These are phyloP conservation scores for Sporothrix humicola DNA, from an alignment of 2,329 filamentous ascomycete genomes.

Conservation along the genomic window DNA sequence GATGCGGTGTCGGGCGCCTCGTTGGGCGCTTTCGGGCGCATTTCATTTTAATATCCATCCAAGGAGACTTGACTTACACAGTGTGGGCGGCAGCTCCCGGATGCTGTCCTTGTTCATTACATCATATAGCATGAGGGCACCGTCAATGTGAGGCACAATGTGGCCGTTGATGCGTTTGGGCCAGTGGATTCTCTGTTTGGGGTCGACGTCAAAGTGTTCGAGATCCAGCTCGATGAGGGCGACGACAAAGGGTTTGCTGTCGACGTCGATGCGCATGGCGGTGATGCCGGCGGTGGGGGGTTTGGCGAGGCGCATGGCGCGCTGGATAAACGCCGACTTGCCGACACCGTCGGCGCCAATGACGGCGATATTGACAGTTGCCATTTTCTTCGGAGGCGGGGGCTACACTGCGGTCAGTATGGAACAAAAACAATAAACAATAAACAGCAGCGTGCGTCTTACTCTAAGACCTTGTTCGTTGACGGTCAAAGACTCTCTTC, in stretches of 20 bases:
- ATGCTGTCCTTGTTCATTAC: conserved; percentile 79
- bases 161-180: conserved; percentile 72
- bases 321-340: conserved; percentile 72
- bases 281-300: conserved; percentile 61
- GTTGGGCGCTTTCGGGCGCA: too few relatives aligned
- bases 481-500: conserved; percentile 55
- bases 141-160: conserved; percentile 77
- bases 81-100: conserved; percentile 72
- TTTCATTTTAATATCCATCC: not conserved
- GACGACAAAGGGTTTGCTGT: conserved; percentile 62
- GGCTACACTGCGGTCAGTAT: not conserved
- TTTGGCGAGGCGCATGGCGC: conserved; percentile 61
- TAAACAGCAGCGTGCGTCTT: conserved; percentile 26
- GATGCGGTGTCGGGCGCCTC: not conserved
- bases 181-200: conserved; percentile 66
- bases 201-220: conserved; percentile 67
- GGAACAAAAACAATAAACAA: conserved; percentile 1
- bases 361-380: conserved; percentile 68
- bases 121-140: conserved; percentile 85
- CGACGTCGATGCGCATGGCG: conserved; percentile 62
- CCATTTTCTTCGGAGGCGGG: conserved; percentile 51
- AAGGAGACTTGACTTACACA: conserved; percentile 66
- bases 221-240: conserved; percentile 70
- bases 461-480: conserved; percentile 41
- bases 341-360: conserved; percentile 70